Evolutionary conservation across 306 rosid species (phyloP), one percentile per base, ranked within the genome.

Genomic region (Mimosa pudica): DNA sequence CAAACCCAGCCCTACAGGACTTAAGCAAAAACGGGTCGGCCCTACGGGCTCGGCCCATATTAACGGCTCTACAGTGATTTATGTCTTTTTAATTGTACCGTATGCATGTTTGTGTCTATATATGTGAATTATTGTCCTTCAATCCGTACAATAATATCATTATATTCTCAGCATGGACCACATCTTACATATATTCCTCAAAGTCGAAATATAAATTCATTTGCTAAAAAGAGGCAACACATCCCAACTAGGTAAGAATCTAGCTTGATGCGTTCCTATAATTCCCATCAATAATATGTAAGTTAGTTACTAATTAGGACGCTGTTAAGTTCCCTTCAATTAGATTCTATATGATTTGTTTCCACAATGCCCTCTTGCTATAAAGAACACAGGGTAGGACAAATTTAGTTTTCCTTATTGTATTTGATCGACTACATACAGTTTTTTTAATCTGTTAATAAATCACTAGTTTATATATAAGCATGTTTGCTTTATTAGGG

Each of bases 31-130:
- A 24, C 30, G 30, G 30, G 30, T 24, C 30, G 30, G 30, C 30
- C 30, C 30, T n/a, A 24, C 30, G 30, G 30, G 30, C 30, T 24
- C 30, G 30, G 30, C 30, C 30, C 30, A 24, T 24, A 24, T 24
- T 24, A 1, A 24, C 30, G 30, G 30, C 30, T 24, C 30, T 24
- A 24, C 63, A 77, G 80, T 85, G 84, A 70, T 67, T 78, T 30
- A 48, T 51, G 91, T 88, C 89, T 79, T 84, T 88, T 90, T 89
- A 81, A 24, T 54, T 33, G 11, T 17, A n/a, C 32, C 30, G 16
- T 30, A 62, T 2, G 5, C 42, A 38, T 38, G 42, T 38, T 38
- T 38, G 42, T 38, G 42, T 3, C 3, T 38, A 38, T 38, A 38
- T 5, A 38, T 38, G 52, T 48, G 42, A 62, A 62, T 62, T 74